phyloP scores from a whole-genome alignment of 495 filamentous ascomycete genomes.

The Parmelia sp. region DNA sequence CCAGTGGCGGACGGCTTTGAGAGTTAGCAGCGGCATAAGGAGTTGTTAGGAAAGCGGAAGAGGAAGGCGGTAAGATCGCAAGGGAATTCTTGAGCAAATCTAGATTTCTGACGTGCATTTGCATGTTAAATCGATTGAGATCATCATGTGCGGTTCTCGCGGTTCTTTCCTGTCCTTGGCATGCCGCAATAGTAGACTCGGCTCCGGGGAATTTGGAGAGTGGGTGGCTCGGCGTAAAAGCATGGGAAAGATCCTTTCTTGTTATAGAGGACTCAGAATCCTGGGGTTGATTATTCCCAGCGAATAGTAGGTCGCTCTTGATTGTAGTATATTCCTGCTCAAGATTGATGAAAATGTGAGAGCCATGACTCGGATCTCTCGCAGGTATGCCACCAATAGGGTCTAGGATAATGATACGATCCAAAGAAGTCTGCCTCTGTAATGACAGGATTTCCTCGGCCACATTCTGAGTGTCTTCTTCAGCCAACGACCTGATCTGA shows the following conservation, averaged over 20 bases:
- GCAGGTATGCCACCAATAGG: conserved; percentile 81
- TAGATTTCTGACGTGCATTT: conserved; percentile 66
- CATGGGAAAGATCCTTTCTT: not conserved
- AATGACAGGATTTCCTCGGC: conserved; percentile 40
- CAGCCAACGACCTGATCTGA: conserved; percentile 34
- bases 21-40: conserved; percentile 73
- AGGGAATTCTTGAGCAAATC: conserved; percentile 59
- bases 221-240: not conserved
- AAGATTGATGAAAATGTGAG: conserved; percentile 90
- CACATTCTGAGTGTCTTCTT: conserved; percentile 42
- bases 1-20: conserved; percentile 37
- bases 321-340: conserved; percentile 79
- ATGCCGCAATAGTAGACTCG: not conserved
- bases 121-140: conserved; percentile 19
- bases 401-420: conserved; percentile 86
- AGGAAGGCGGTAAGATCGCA: conserved; percentile 72
- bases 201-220: not conserved
- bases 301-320: conserved; percentile 47
- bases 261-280: not conserved
- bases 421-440: conserved; percentile 58
- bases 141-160: not conserved
- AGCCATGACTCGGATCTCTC: conserved; percentile 54
- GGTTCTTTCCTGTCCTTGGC: conserved; percentile 1
- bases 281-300: not conserved
- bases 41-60: conserved; percentile 82